Conservation (phyloP, 2,329 filamentous ascomycete genomes). For the Colletotrichum zoysiae region DNA sequence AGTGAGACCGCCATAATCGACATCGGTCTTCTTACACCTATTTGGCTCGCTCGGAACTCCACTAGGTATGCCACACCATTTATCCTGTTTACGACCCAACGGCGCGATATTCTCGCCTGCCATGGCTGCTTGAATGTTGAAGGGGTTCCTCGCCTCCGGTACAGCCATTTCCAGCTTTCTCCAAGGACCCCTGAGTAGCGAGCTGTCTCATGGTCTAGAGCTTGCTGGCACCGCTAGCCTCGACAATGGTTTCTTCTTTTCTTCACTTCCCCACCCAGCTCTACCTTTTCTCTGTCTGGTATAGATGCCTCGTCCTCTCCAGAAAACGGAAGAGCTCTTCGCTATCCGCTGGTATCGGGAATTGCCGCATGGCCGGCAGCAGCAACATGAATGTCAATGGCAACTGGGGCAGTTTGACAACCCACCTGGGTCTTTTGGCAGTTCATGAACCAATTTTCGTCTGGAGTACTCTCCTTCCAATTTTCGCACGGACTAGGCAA, state of each 20-base stretch:
- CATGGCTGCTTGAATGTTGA: not conserved
- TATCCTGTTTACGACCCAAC: not conserved
- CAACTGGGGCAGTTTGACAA: constrained; percentile 5
- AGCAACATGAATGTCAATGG: not conserved
- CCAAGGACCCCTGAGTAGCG: not conserved
- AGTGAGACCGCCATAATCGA: constrained; percentile 12
- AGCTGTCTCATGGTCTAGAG: not conserved
- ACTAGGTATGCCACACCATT: not conserved
- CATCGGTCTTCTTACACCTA: not conserved
- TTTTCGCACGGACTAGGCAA: constrained; percentile 10
- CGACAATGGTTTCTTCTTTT: not conserved
- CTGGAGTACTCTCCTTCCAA: not conserved
- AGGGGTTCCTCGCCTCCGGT: not conserved
- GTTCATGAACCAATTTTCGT: not conserved
- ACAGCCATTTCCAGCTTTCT: not conserved
- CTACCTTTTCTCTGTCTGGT: not conserved
- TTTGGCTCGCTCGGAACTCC: not conserved
- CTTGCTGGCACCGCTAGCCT: not conserved
- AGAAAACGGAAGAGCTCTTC: too few relatives aligned
- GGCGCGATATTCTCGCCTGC: not conserved
- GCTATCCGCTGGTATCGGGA: not conserved
- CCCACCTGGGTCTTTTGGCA: not conserved
- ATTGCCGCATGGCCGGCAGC: not conserved
- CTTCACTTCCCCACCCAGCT: not conserved
- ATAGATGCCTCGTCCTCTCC: not conserved